phyloP scores from a whole-genome alignment of 2,329 filamentous ascomycete species.

The Xylariaceae sp. region DNA sequence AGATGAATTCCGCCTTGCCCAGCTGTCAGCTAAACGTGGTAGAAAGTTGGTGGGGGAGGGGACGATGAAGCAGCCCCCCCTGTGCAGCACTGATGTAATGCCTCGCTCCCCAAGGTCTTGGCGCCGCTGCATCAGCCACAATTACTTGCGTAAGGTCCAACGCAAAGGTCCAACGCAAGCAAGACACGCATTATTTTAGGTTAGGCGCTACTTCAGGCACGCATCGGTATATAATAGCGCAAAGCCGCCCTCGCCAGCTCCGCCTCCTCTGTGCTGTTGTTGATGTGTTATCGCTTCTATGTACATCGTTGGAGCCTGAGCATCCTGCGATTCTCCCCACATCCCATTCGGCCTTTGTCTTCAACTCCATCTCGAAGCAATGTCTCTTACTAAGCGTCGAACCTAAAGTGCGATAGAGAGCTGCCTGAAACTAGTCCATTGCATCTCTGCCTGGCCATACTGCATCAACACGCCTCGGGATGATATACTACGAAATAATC shows the following conservation, averaged over 20 bases:
- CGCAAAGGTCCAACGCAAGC: constrained; percentile 27
- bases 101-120: constrained; percentile 13
- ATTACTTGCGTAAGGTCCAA: constrained; percentile 43
- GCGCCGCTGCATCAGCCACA: constrained; percentile 41
- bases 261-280: constrained; percentile 7
- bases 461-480: constrained; percentile 4
- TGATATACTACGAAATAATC: no score
- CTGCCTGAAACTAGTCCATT: no score
- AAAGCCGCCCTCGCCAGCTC: background rate
- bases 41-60: constrained; percentile 35
- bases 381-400: no score
- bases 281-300: background rate
- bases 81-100: constrained; percentile 43
- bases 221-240: constrained; percentile 1
- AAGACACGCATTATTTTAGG: constrained; percentile 29
- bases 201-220: constrained; percentile 20
- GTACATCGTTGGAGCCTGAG: constrained; percentile 9
- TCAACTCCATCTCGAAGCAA: no score
- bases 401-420: no score
- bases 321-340: constrained; percentile 5
- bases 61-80: constrained; percentile 21
- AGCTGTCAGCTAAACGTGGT: constrained; percentile 30
- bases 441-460: no score
- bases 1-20: constrained; percentile 20
- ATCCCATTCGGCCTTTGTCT: no score